Conservation (phyloP, 2,329 filamentous ascomycete genomes). For the Gyromitra esculenta region DNA sequence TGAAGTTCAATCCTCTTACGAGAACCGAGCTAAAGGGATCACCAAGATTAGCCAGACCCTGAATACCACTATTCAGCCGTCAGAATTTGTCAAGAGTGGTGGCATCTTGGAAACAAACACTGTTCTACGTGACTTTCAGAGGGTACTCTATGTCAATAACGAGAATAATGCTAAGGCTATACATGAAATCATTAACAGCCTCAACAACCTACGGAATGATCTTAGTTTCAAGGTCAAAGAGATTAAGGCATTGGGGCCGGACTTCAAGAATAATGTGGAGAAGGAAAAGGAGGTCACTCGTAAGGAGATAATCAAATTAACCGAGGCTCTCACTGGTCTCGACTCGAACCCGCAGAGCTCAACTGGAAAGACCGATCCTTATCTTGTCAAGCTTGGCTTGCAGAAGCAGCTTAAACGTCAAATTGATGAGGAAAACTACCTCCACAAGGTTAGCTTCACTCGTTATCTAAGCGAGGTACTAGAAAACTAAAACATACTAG, state of each 20-base stretch:
- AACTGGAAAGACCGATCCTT: slow-evolving; percentile 90
- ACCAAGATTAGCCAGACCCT: slow-evolving; percentile 73
- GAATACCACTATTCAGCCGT: slow-evolving; percentile 76
- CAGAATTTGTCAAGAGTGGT: slow-evolving; percentile 76
- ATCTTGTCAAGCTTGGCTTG: slow-evolving; percentile 82
- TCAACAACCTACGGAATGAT: slow-evolving; percentile 86
- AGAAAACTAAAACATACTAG: slow-evolving; percentile 62
- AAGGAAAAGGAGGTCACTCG: slow-evolving; percentile 90
- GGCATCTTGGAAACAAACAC: slow-evolving; percentile 89
- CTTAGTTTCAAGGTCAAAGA: slow-evolving; percentile 97
- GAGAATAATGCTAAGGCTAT: slow-evolving; percentile 92
- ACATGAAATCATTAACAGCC: slow-evolving; percentile 85
- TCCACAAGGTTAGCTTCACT: slow-evolving; percentile 77
- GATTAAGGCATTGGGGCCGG: slow-evolving; percentile 89
- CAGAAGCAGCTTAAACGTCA: slow-evolving; percentile 92
- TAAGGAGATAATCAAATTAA: slow-evolving; percentile 79
- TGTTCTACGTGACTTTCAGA: slow-evolving; percentile 83
- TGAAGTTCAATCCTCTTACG: slow-evolving; percentile 89
- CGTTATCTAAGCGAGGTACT: background rate
- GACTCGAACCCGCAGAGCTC: slow-evolving; percentile 79
- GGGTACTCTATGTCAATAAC: slow-evolving; percentile 78
- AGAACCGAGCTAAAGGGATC: slow-evolving; percentile 81
- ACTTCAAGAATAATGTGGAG: slow-evolving; percentile 96
- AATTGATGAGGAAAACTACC: slow-evolving; percentile 95
- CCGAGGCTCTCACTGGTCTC: slow-evolving; percentile 80